Conservation (phyloP, 148 eudicot species). For the Silene uniflora region DNA sequence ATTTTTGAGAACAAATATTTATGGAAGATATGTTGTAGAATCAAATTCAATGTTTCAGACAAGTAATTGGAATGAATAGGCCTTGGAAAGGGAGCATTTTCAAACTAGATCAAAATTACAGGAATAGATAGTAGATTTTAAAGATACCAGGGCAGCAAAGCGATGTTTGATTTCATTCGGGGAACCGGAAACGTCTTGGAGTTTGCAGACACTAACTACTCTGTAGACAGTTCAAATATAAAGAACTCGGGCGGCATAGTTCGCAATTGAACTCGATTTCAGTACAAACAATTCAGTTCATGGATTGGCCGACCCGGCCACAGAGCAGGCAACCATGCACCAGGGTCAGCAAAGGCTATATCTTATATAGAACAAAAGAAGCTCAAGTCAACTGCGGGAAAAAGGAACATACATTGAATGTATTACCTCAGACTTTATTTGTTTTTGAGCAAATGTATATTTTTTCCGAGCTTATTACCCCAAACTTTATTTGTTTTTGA, state of each 20-base stretch:
- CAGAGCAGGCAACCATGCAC: not conserved
- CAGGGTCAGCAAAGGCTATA: not conserved
- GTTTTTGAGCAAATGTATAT: too few relatives aligned
- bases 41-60: not conserved
- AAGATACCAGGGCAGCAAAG: not conserved
- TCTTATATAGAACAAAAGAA: not conserved
- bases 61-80: not conserved
- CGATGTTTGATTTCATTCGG: not conserved
- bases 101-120: not conserved
- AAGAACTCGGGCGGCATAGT: not conserved
- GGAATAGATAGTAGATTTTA: not conserved
- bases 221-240: not conserved
- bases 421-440: too few relatives aligned
- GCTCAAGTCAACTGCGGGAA: slow-evolving; percentile 2
- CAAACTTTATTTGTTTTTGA: too few relatives aligned
- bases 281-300: not conserved
- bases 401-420: too few relatives aligned
- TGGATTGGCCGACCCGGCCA: not conserved
- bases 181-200: not conserved
- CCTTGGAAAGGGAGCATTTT: not conserved
- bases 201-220: not conserved
- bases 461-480: too few relatives aligned
- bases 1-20: not conserved
- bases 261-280: not conserved
- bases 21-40: not conserved